These are phyloP conservation scores for Ceratobasidium sp. DNA, from an alignment of 1,284 basidiomycete genomes.

Conservation along the genomic window DNA sequence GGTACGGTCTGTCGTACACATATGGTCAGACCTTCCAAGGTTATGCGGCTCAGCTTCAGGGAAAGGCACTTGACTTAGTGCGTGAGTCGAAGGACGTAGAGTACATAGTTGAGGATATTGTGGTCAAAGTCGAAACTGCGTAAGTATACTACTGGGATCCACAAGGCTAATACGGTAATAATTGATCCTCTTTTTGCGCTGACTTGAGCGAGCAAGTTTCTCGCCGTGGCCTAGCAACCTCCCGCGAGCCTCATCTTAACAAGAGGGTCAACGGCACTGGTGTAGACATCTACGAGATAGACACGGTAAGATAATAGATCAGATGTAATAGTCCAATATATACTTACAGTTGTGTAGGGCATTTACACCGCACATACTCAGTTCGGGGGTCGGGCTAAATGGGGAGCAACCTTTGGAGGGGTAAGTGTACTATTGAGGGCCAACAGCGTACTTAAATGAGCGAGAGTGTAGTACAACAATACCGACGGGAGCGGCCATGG, in stretches of 20 bases:
- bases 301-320: constrained; percentile 23
- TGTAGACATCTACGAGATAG: constrained; percentile 37
- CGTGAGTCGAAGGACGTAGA: constrained; percentile 36
- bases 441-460: neutral
- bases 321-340: neutral
- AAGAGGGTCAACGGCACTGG: constrained; percentile 19
- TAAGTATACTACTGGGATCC: neutral
- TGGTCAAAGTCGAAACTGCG: constrained; percentile 9
- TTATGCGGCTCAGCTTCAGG: constrained; percentile 7
- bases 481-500: constrained; percentile 43
- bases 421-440: neutral
- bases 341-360: neutral
- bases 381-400: constrained; percentile 42
- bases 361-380: constrained; percentile 33
- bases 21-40: constrained; percentile 22
- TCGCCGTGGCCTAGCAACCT: neutral
- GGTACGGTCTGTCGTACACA: neutral
- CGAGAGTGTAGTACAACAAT: constrained; percentile 3
- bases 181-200: neutral
- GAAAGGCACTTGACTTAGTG: constrained; percentile 13
- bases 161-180: neutral
- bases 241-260: neutral
- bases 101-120: constrained; percentile 30
- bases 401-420: constrained; percentile 25
- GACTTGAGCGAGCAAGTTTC: neutral